Percentiles rank a stretch among this genome's conserved stretches.
phyloP scores from a whole-genome alignment of 768 basidiomycete genomes.

The Scleroderma citrinum region DNA sequence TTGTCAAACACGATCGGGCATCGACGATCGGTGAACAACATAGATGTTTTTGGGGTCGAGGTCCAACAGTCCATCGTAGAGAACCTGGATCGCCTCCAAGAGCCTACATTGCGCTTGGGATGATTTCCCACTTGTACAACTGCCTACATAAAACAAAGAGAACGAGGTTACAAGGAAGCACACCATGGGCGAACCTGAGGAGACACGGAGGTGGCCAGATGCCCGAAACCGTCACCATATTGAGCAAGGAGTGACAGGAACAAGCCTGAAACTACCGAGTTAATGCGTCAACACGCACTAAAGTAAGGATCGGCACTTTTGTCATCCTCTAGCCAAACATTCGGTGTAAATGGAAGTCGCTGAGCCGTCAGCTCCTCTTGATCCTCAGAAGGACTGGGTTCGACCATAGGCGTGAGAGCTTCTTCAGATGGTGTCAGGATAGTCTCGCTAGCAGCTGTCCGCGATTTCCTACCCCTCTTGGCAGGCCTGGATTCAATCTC shows the following conservation, averaged over 20 bases:
- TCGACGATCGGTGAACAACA: neutral
- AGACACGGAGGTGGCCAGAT: conserved; percentile 63
- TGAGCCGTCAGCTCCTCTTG: conserved; percentile 16
- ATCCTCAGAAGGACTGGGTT: conserved; percentile 17
- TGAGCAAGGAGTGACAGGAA: conserved; percentile 54
- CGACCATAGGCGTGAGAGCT: conserved; percentile 12
- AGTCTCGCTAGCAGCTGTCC: conserved; percentile 28
- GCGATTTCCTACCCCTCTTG: conserved; percentile 25
- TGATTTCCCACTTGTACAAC: conserved; percentile 44
- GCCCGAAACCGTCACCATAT: conserved; percentile 61
- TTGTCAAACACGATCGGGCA: no score
- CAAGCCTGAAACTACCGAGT: conserved; percentile 30
- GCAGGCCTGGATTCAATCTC: conserved; percentile 26
- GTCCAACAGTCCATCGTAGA: no score
- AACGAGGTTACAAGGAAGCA: conserved; percentile 3
- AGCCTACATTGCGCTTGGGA: no score
- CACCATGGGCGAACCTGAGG: conserved; percentile 41
- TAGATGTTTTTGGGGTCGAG: neutral
- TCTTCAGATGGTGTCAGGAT: conserved; percentile 19
- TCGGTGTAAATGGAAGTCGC: conserved; percentile 26
- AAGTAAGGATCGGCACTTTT: conserved; percentile 40
- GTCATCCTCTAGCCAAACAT: conserved; percentile 63
- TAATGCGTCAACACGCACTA: conserved; percentile 4
- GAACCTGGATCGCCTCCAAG: neutral
- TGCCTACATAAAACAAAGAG: conserved; percentile 34